Evolutionary conservation across 306 rosid genomes (phyloP), one percentile per base, ranked within the genome.

Genomic region (Vigna reflexopilosa): DNA sequence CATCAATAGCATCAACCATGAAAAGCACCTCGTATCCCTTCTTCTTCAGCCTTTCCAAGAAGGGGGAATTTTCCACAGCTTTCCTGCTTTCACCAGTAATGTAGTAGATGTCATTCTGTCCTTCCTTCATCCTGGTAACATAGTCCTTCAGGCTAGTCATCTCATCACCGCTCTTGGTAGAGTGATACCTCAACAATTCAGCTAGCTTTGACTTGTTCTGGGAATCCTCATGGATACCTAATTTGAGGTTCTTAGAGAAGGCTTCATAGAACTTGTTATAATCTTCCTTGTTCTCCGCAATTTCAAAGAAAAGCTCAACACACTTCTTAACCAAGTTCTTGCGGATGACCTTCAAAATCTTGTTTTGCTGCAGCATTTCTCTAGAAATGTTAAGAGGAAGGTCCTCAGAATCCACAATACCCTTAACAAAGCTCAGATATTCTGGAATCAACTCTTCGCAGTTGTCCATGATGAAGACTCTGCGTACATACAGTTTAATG

Each of bases 1-100:
- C 98, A 68, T 94, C 98, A 83, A 94, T 92, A 0, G 98, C 98
- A 17, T 94, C 98, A 55, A 94, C 94, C 98, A 94, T 94, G 86
- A 4, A 94, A 0, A 94, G 91, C 26, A 94, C 98, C 61, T 94
- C 98, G 0, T 63, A 84, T 0, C 98, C 98, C 83, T 84, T 94
- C 93, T 94, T 94, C 90, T 90, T 94, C 7, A 92, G 89, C 89
- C 73, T 91, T 85, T 94, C 98, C 6, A 94, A 86, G 91, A 94
- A 94, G 0, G 98, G 98, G 1, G 98, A 94, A 75, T 94, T 94
- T 77, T 94, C 98, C 1, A 94, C 98, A 0, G 98, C 96, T 56
- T 90, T 92, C 90, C 90, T 94, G 85, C 96, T 91, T 68, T 94
- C 98, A 59, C 97, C 98, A 3, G 97, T 94, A 7, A 94, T 92